A percentile compares a stretch with the other conserved stretches of the same genome.
Evolutionary conservation across 108 stramenopile genomes (phyloP).

Genomic region (Chaetoceros muelleri): DNA sequence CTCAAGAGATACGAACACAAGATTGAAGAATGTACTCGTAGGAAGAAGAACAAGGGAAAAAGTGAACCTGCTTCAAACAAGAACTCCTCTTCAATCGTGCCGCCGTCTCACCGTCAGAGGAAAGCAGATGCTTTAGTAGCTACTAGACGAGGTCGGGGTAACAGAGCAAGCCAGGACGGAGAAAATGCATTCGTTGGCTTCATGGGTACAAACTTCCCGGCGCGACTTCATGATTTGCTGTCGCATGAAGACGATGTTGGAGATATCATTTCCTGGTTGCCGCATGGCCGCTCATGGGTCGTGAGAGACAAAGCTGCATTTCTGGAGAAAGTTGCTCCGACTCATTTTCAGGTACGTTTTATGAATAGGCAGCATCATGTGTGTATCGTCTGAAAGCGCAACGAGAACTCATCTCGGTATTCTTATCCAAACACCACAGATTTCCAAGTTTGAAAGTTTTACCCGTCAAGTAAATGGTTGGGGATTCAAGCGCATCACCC

Average conservation of each 20-base stretch:
- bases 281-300: conserved; percentile 38
- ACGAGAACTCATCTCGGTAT: not conserved
- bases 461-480: conserved; percentile 23
- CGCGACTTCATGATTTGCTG: conserved; percentile 39
- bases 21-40: too few species aligned
- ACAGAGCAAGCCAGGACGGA: too few species aligned
- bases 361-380: conserved; percentile 25
- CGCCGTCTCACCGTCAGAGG: too few species aligned
- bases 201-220: too few species aligned
- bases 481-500: conserved; percentile 20
- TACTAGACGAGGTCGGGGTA: too few species aligned
- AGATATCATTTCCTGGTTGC: conserved; percentile 44
- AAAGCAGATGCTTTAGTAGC: too few species aligned
- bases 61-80: too few species aligned
- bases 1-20: too few species aligned
- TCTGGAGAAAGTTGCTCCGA: conserved; percentile 28
- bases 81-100: too few species aligned
- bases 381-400: not conserved
- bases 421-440: not conserved
- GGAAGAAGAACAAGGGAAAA: too few species aligned
- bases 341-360: conserved; percentile 21
- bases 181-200: too few species aligned
- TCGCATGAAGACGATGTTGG: conserved; percentile 22
- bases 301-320: conserved; percentile 28
- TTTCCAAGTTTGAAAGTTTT: conserved; percentile 19